phyloP scores from a whole-genome alignment of 352 stramenopile genomes.

The Pythium sukuiense region DNA sequence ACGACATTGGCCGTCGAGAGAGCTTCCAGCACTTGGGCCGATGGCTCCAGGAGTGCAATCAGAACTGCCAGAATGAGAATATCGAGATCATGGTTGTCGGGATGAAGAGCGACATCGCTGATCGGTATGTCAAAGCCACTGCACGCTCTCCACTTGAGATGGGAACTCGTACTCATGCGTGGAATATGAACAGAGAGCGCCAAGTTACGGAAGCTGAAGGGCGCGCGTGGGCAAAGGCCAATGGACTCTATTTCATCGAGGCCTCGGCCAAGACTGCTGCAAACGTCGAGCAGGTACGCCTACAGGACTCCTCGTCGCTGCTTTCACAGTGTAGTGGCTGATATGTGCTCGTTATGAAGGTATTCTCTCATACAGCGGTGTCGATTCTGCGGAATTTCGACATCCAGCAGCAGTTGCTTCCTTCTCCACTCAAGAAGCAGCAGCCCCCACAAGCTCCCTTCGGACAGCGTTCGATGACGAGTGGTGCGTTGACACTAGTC shows the following conservation, averaged over 20 bases:
- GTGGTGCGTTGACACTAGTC: not conserved
- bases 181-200: conserved; percentile 30
- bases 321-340: not conserved
- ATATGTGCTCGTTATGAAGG: conserved; percentile 27
- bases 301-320: too few relatives aligned
- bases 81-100: conserved; percentile 87
- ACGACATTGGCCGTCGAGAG: conserved; percentile 75
- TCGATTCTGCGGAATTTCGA: conserved; percentile 82
- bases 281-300: conserved; percentile 76
- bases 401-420: conserved; percentile 52
- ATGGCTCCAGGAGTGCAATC: conserved; percentile 82
- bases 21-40: conserved; percentile 77
- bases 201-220: conserved; percentile 74
- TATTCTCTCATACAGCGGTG: conserved; percentile 64
- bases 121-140: conserved; percentile 22
- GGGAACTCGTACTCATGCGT: not conserved
- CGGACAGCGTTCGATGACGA: not conserved
- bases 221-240: conserved; percentile 50
- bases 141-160: not conserved
- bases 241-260: conserved; percentile 85
- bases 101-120: conserved; percentile 77
- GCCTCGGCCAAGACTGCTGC: conserved; percentile 76
- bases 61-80: conserved; percentile 85
- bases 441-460: not conserved
- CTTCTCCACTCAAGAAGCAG: not conserved